Evolutionary conservation across 345 rosid genomes (phyloP).

Genomic region (Erodium maritimum): DNA sequence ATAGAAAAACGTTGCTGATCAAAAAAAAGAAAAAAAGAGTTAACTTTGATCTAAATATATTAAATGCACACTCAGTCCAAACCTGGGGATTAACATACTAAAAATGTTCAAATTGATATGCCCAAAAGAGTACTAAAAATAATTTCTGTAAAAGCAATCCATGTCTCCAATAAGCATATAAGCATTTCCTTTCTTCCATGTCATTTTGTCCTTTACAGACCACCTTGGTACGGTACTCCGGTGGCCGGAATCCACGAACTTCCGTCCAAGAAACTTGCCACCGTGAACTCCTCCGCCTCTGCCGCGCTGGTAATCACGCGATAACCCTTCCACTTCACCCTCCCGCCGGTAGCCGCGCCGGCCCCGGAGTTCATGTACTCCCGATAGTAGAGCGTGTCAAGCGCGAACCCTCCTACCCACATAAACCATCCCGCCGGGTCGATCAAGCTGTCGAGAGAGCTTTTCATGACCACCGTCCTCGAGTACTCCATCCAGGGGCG

Average conservation of each 20-base stretch:
- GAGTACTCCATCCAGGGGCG: conserved; percentile 15
- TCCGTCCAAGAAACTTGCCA: conserved; percentile 3
- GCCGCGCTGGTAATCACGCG: conserved; percentile 5
- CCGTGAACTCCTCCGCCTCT: conserved; percentile 16
- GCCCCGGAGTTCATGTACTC: conserved; percentile 15
- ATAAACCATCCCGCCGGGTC: conserved; percentile 12
- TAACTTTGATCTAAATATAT: too few relatives aligned
- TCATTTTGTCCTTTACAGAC: background rate
- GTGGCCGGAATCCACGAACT: conserved; percentile 1
- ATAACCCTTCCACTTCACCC: conserved; percentile 13
- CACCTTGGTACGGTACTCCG: background rate
- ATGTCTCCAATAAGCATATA: too few relatives aligned
- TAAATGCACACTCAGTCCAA: too few relatives aligned
- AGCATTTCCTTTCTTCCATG: too few relatives aligned
- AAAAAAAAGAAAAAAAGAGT: too few relatives aligned
- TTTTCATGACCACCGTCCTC: conserved; percentile 14
- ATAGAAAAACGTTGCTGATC: too few relatives aligned
- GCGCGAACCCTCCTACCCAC: conserved; percentile 11
- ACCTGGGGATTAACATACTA: too few relatives aligned
- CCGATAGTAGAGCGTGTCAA: conserved; percentile 12
- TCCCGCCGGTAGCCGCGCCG: conserved; percentile 12
- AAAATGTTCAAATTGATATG: too few relatives aligned
- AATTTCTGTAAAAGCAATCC: too few relatives aligned
- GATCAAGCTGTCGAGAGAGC: conserved; percentile 4
- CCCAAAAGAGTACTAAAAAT: too few relatives aligned